Base-by-base conservation (phyloP, 1,139 yeast genomes). In the Nadsonia starkeyi-henricii region DNA sequence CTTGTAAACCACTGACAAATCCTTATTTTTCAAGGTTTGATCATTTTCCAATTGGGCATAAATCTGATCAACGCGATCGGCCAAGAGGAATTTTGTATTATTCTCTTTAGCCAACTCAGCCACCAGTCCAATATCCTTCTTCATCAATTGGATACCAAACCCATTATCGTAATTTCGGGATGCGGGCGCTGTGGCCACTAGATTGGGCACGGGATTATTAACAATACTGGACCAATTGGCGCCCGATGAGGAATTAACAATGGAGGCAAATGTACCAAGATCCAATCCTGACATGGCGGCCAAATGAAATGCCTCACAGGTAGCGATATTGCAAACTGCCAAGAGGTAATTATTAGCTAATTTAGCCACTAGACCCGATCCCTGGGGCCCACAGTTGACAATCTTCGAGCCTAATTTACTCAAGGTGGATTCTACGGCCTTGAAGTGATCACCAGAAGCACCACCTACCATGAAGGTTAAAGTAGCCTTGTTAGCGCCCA, bases 191-290 rank as follows among this genome's bases (percentile, higher is more conserved):
- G 50, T 53, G 2, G 77, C 73, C 52, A 71, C 70, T 9, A 72
- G 73, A 3, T 77, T 78, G 0, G 74, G 72, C 44, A 77, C 78
- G 1, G 82, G 82, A 59, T 77, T 75, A 60, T 77, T 77, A 57
- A 73, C 78, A 41, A 73, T 78, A 1, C 78, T 68, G 18, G 81
- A 78, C 82, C 82, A 77, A 17, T 76, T 68, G 55, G 75, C 72
- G 41, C 81, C 82, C 5, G 81, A 74, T n/a, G 79, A 73, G 1
- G 74, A 75, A 39, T 78, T 65, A 23, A 77, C 78, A 52, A 77
- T 67, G 49, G 73, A 70, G 21, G 79, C 75, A 57, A 75, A 75
- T 50, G 69, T 65, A 44, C 68, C 60, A 57, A 75, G 63, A 58
- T 77, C 71, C 52, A 77, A 68, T 3, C 79, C 78, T 52, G 75